phyloP scores from a whole-genome alignment of 805 yeast genomes.

The Ogataea nakhonphanomensis region DNA sequence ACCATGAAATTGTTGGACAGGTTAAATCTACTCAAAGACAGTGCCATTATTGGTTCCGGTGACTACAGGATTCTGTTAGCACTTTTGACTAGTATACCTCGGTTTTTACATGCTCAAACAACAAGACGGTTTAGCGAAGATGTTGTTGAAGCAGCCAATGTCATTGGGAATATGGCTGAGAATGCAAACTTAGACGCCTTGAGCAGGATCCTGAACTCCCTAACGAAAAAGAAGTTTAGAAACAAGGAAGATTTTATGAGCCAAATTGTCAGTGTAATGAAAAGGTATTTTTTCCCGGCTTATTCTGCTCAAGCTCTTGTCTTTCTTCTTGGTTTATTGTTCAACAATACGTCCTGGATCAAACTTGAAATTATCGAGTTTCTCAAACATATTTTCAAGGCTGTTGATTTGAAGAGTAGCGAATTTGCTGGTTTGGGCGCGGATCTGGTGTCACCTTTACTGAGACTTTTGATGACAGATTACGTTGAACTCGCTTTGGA shows the following conservation, averaged over 20 bases:
- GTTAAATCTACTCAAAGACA: slow-evolving; percentile 61
- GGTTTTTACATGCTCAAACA: slow-evolving; percentile 80
- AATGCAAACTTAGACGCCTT: slow-evolving; percentile 48
- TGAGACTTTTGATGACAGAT: slow-evolving; percentile 76
- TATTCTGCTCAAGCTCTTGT: slow-evolving; percentile 73
- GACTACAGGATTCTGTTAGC: slow-evolving; percentile 68
- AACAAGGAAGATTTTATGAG: slow-evolving; percentile 86
- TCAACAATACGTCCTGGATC: slow-evolving; percentile 77
- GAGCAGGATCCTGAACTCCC: slow-evolving; percentile 70
- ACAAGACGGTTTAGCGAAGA: slow-evolving; percentile 48
- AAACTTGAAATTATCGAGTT: slow-evolving; percentile 75
- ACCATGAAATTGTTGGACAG: slow-evolving; percentile 71
- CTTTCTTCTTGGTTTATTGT: slow-evolving; percentile 70
- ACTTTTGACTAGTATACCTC: slow-evolving; percentile 73
- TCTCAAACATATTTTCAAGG: slow-evolving; percentile 69
- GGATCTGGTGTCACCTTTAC: slow-evolving; percentile 84
- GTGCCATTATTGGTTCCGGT: slow-evolving; percentile 73
- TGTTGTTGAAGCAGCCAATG: slow-evolving; percentile 48
- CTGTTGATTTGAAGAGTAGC: slow-evolving; percentile 69
- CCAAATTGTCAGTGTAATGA: slow-evolving; percentile 73
- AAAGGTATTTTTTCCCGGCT: slow-evolving; percentile 64
- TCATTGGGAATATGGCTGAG: slow-evolving; percentile 60
- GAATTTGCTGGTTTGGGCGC: slow-evolving; percentile 92
- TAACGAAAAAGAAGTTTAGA: slow-evolving; percentile 75
- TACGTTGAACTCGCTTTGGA: slow-evolving; percentile 85